Evolutionary conservation across 2,329 filamentous ascomycete species (phyloP), one percentile per base, ranked within the genome.

Genomic region (Ophidiomyces ophidiicola): DNA sequence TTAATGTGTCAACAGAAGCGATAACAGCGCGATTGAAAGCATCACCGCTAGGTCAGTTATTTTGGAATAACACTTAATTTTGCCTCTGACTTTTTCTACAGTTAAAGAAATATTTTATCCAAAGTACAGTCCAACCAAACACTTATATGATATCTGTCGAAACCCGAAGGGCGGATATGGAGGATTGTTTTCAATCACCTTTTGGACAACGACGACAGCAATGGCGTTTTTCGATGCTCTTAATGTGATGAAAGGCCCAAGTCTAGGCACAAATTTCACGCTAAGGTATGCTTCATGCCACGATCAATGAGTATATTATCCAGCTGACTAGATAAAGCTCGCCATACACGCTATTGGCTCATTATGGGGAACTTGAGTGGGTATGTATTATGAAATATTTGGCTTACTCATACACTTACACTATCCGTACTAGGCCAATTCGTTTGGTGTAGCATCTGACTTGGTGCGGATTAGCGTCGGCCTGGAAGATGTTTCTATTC

Each of bases 241-340:
- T 11, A 77, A 92, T 46, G 90, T 86, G 1, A 78, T 85, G 26
- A 98, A 98, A 60, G 90, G 90, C 0, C 90, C 90, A 0, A 94
- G 86, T 60, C 67, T 98, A 35, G 90, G 90, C 2, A 96, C 90
- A 0, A 98, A 98, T 60, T 98, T 98, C 57, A 96, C 90, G 0
- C 67, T 98, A 25, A 80, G 66, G 68, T 70, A 43, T 48, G 54
- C 49, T 37, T 19, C 15, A 31, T 30, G 31, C 32, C 24, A 6
- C n/a, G n/a, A n/a, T n/a, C n/a, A 20, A 11, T 10, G 7, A 4
- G 6, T 30, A 10, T 18, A 6, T 14, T 21, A 36, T 34, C 24
- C 26, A n/a, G n/a, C n/a, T n/a, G n/a, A n/a, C n/a, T n/a, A n/a
- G n/a, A n/a, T n/a, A n/a, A 38, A 72, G 80, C 42, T 93, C 80